These are phyloP conservation scores for Erodium trifolium DNA, from an alignment of 441 rosid species.

Conservation along the genomic window DNA sequence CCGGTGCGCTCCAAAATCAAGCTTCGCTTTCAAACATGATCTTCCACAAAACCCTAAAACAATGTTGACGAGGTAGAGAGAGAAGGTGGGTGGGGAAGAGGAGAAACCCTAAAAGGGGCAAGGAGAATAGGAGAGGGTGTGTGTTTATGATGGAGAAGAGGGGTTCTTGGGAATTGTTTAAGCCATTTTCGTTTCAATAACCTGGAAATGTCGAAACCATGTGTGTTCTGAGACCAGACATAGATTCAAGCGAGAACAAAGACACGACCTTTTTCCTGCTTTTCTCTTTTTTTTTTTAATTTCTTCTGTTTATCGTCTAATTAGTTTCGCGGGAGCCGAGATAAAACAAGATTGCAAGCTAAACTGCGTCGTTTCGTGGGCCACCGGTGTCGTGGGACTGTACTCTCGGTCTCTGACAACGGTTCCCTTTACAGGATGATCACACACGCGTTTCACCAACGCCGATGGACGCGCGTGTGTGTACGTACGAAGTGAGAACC, in stretches of 20 bases:
- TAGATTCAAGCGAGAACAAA: slow-evolving; percentile 18
- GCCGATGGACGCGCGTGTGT: slow-evolving; percentile 18
- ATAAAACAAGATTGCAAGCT: slow-evolving; percentile 6
- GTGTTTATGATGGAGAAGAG: background rate
- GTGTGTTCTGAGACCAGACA: slow-evolving; percentile 14
- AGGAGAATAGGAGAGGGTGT: slow-evolving; percentile 13
- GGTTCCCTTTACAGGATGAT: slow-evolving; percentile 18
- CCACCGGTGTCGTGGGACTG: slow-evolving; percentile 1
- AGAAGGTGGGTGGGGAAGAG: background rate
- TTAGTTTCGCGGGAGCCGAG: slow-evolving; percentile 1
- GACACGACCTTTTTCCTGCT: background rate
- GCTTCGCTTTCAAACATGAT: background rate
- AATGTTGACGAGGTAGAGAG: background rate
- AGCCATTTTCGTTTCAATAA: slow-evolving; percentile 10
- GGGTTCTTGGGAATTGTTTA: slow-evolving; percentile 26
- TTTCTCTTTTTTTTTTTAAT: background rate
- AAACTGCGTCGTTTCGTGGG: slow-evolving; percentile 19
- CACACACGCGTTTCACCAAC: background rate
- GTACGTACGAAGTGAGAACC: background rate
- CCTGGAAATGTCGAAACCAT: slow-evolving; percentile 20
- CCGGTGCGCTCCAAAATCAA: background rate
- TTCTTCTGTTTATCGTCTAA: background rate
- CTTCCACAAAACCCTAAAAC: slow-evolving; percentile 26
- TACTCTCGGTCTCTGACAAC: slow-evolving; percentile 22
- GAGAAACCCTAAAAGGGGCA: slow-evolving; percentile 15